Base-by-base conservation (phyloP, 352 stramenopile genomes). In the Thraustochytrium sp. region DNA sequence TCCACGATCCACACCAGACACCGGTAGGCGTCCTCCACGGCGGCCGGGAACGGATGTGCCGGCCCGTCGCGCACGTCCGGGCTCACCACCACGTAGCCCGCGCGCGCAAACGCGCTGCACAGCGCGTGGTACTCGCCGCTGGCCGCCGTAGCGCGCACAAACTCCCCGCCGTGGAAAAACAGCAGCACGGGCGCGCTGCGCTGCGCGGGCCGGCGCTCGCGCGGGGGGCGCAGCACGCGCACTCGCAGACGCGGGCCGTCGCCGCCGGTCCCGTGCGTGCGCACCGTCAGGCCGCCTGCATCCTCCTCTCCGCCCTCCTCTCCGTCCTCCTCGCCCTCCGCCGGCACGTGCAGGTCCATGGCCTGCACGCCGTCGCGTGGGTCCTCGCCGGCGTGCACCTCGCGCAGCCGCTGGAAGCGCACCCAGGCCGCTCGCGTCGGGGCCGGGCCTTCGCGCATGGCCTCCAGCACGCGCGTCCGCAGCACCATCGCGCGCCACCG, bases 111-210 rank as follows among this genome's bases (percentile, higher is more conserved):
- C 5, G 5, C 13, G 2, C 48, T 36, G 38, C 68, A 80, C 48
- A 80, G 18, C 13, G 4, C 44, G 49, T 80, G 68, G 49, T 80
- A 63, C 13, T 80, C 44, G 18, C 46, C 16, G 13, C 5, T n/a
- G 11, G 44, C 49, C 2, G 48, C 48, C 13, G 29, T 31, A 8
- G 16, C 48, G 13, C 23, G 3, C n/a, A 80, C 46, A 44, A 80
- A 80, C n/a, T 80, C 34, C 21, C 68, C 68, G 8, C 68, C 68
- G 38, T 80, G 68, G 4, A 80, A 8, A 23, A 80, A 61, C 13
- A 80, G 26, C 5, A 64, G 44, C 51, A 80, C 68, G n/a, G 68
- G 48, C 26, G 31, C 26, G 44, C 37, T 26, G 5, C 53, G 5
- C 0, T 49, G 5, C 42, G 42, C 5, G 5, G 42, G n/a, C n/a